A percentile compares a stretch with the other conserved stretches of the same genome.
Conservation (phyloP, 331 rosid genomes). For the Quercus lobata region DNA sequence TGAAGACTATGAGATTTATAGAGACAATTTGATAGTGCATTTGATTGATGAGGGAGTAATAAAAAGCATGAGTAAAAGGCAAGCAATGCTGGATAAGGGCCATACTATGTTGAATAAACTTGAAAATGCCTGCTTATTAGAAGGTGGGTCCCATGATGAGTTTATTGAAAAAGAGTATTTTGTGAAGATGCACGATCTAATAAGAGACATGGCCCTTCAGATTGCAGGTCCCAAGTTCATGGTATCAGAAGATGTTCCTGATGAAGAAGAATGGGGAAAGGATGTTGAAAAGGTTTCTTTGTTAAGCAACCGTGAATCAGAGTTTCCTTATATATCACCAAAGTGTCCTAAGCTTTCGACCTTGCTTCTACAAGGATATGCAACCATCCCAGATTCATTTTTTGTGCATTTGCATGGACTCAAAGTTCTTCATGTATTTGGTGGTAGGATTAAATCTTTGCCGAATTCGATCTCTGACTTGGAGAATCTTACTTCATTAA, state of each 20-base stretch:
- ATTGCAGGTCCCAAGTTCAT: not conserved
- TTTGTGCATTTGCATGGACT: slow-evolving; percentile 25
- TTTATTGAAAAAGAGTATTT: not conserved
- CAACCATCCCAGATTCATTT: slow-evolving; percentile 16
- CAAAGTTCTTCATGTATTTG: slow-evolving; percentile 15
- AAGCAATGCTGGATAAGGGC: slow-evolving; percentile 17
- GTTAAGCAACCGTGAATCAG: slow-evolving; percentile 3
- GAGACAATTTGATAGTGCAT: slow-evolving; percentile 1
- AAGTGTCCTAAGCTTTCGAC: slow-evolving; percentile 25
- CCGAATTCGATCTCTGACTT: slow-evolving; percentile 24
- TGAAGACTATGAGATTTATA: slow-evolving; percentile 6
- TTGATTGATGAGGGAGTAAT: slow-evolving; percentile 11
- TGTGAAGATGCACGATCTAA: slow-evolving; percentile 32
- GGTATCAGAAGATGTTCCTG: slow-evolving; percentile 1
- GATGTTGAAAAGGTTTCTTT: slow-evolving; percentile 28
- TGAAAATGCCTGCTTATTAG: slow-evolving; percentile 5
- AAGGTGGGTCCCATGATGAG: not conserved
- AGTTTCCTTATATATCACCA: slow-evolving; percentile 22
- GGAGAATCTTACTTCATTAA: slow-evolving; percentile 16
- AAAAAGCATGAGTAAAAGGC: slow-evolving; percentile 12
- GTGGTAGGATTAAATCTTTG: not conserved
- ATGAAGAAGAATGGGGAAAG: slow-evolving; percentile 18
- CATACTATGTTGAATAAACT: slow-evolving; percentile 21
- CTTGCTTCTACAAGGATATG: slow-evolving; percentile 5
- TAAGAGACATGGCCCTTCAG: slow-evolving; percentile 19